Evolutionary conservation across 140 eudicot species (phyloP), one percentile per base, ranked within the genome.

Genomic region (Oenanthe javanica): DNA sequence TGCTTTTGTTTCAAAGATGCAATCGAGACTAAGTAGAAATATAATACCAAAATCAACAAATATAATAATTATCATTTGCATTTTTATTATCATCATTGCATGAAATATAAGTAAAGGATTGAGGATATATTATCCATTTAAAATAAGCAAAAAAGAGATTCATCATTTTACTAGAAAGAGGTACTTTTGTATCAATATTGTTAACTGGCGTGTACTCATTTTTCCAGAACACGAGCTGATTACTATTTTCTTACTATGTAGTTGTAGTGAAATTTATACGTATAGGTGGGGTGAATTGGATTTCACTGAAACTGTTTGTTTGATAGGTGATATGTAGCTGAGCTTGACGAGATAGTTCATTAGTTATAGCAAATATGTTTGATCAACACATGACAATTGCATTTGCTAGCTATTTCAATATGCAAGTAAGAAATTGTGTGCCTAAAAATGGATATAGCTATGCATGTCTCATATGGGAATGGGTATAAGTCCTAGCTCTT

Each of bases 401-500:
- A 18, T 38, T 45, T 19, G 57, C 27, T 74, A 9, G 47, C 21
- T 77, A 27, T 77, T 9, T 40, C 71, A 72, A 79, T 10, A 88
- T 88, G 91, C 83, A 85, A 59, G 77, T 73, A 2, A 83, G 91
- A 85, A 90, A 90, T 84, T 92, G 97, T 23, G 82, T 82, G 82
- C 96, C 93, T 9, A 87, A 88, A 1, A 90, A 87, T 86, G 95
- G 96, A 59, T 90, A 81, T 80, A 82, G 92, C n/a, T n/a, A n/a
- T n/a, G n/a, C n/a, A n/a, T n/a, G 90, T 80, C 89, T 73, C 75
- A 87, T 21, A 86, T 88, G 76, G 94, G 94, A 83, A 82, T 82
- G 72, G 87, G 88, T 74, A 77, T 79, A 46, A 88, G 84, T 69
- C 75, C 88, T 42, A 73, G 81, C 38, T 83, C 89, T 4, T 67